phyloP scores from a whole-genome alignment of 225 moss, liverwort and hornwort genomes.

The Physcomitrellopsis africana region DNA sequence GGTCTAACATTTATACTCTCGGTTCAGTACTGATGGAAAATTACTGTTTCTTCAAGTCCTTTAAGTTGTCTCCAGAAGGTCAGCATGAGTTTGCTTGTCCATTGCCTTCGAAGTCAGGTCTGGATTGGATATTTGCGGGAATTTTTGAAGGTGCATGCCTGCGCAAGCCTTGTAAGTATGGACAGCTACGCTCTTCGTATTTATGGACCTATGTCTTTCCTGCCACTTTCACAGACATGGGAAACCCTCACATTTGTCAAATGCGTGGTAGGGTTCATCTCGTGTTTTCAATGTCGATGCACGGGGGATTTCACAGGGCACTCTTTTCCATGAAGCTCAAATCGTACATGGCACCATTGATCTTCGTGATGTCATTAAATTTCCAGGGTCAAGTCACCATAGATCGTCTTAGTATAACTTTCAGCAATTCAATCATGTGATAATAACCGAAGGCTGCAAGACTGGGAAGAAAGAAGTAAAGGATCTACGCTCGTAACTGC shows the following conservation, averaged over 20 bases:
- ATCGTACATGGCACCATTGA: conserved; percentile 44
- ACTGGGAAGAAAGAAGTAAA: conserved; percentile 52
- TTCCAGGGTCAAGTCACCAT: conserved; percentile 35
- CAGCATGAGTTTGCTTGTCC: conserved; percentile 39
- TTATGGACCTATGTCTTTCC: conserved; percentile 27
- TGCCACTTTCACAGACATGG: conserved; percentile 30
- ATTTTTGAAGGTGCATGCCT: conserved; percentile 27
- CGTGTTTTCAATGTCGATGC: conserved; percentile 38
- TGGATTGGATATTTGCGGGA: conserved; percentile 29
- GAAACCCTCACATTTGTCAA: neutral
- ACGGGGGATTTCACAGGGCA: conserved; percentile 38
- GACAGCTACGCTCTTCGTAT: conserved; percentile 15
- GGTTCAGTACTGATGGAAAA: conserved; percentile 26
- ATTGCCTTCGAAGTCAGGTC: conserved; percentile 39
- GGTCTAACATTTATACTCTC: conserved; percentile 68
- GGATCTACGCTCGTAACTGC: conserved; percentile 60
- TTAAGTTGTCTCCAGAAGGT: conserved; percentile 41
- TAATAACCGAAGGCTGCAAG: conserved; percentile 50
- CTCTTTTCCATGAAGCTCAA: conserved; percentile 39
- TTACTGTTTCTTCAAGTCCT: conserved; percentile 41
- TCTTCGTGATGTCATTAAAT: conserved; percentile 49
- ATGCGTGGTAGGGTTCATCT: conserved; percentile 31
- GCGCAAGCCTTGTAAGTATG: conserved; percentile 28
- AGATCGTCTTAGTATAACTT: conserved; percentile 43
- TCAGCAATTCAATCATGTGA: conserved; percentile 44